Conservation (phyloP, 2,329 filamentous ascomycete species). For the Elsinoe fawcettii region DNA sequence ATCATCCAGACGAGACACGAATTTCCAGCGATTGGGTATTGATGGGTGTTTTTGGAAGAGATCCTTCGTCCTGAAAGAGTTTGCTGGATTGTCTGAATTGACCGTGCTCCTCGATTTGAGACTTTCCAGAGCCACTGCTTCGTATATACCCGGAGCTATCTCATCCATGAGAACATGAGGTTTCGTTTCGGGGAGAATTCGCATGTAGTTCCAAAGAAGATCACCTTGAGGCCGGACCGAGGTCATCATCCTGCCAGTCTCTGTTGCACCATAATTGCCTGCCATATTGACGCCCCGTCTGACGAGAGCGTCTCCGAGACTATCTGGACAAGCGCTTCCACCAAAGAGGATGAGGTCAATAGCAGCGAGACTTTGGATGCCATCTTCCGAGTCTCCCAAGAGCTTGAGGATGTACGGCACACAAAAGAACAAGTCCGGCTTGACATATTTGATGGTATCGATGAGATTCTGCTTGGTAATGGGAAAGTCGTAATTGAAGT, state of each 20-base stretch:
- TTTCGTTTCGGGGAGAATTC: conserved; percentile 29
- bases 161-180: conserved; percentile 28
- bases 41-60: conserved; percentile 41
- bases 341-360: conserved; percentile 28
- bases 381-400: conserved; percentile 50
- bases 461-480: conserved; percentile 38
- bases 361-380: conserved; percentile 29
- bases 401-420: conserved; percentile 60
- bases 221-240: conserved; percentile 48
- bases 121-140: conserved; percentile 34
- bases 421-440: conserved; percentile 48
- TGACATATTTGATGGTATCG: conserved; percentile 24
- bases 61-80: conserved; percentile 45
- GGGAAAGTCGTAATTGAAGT: conserved; percentile 50
- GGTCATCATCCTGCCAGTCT: conserved; percentile 43
- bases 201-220: conserved; percentile 53
- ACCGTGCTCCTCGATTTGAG: conserved; percentile 32
- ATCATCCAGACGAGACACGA: conserved; percentile 41
- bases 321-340: conserved; percentile 29
- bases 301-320: conserved; percentile 29
- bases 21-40: conserved; percentile 40
- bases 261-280: conserved; percentile 32
- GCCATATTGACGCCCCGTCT: conserved; percentile 29
- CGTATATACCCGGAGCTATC: conserved; percentile 35
- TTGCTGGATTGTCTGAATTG: conserved; percentile 38